Conservation (phyloP, 108 stramenopile species). For the Licmophora abbreviata region DNA sequence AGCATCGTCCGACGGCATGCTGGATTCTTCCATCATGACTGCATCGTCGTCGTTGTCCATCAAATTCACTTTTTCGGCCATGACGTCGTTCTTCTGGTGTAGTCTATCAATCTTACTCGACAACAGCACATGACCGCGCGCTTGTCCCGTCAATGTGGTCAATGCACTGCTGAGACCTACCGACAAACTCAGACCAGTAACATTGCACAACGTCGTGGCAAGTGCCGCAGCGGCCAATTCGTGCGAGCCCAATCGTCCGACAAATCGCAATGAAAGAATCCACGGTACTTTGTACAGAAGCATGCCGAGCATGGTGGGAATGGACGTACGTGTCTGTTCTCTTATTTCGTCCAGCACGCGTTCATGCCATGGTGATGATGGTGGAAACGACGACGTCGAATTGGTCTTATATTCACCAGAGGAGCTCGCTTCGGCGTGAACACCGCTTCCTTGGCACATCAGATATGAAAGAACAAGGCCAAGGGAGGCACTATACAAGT, state of each 20-base stretch:
- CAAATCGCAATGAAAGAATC: constrained; percentile 45
- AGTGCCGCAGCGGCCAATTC: constrained; percentile 60
- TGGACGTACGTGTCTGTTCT: constrained; percentile 14
- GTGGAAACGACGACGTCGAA: too few species aligned
- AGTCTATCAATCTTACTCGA: constrained; percentile 8
- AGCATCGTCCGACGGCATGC: not conserved
- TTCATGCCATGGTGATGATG: too few species aligned
- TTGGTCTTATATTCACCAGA: too few species aligned
- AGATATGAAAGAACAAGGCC: too few species aligned
- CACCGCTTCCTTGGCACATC: too few species aligned
- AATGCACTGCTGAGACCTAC: constrained; percentile 52
- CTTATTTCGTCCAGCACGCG: constrained; percentile 6
- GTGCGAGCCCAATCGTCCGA: constrained; percentile 33
- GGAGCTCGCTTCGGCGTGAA: too few species aligned
- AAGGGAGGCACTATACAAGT: too few species aligned
- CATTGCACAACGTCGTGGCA: constrained; percentile 58
- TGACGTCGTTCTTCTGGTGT: not conserved
- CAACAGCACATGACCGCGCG: constrained; percentile 18
- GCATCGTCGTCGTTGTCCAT: constrained; percentile 1
- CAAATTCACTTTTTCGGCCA: not conserved
- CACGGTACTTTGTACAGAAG: constrained; percentile 43
- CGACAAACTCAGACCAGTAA: constrained; percentile 47
- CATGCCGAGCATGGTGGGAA: constrained; percentile 24
- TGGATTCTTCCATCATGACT: constrained; percentile 1
- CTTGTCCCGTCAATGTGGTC: constrained; percentile 24